phyloP scores from a whole-genome alignment of 352 stramenopile species.

The Pythium rishiriense region DNA sequence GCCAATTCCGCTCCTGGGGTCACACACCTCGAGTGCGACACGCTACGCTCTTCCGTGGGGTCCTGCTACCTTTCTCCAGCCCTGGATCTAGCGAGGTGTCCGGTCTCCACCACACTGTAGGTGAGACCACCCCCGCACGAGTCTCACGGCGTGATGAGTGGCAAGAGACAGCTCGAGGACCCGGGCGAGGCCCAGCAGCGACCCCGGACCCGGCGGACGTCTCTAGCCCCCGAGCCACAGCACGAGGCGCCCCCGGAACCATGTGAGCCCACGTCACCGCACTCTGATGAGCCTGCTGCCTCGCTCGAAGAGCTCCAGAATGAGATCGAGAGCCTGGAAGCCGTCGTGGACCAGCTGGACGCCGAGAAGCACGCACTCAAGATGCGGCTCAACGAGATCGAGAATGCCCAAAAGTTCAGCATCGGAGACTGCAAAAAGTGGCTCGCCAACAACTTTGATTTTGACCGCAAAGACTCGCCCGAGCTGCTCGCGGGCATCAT shows the following conservation, averaged over 20 bases:
- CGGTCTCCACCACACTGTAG: background rate
- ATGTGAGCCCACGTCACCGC: background rate
- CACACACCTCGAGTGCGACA: slow-evolving; percentile 8
- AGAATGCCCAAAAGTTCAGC: slow-evolving; percentile 43
- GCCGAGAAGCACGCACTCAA: slow-evolving; percentile 51
- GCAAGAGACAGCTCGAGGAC: slow-evolving; percentile 19
- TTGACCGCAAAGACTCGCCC: slow-evolving; percentile 54
- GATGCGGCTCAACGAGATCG: slow-evolving; percentile 44
- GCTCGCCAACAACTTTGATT: slow-evolving; percentile 53
- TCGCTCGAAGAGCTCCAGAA: slow-evolving; percentile 34
- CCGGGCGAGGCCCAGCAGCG: slow-evolving; percentile 2
- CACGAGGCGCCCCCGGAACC: background rate
- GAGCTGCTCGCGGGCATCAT: slow-evolving; percentile 49
- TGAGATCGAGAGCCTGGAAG: slow-evolving; percentile 46
- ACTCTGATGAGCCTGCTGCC: background rate
- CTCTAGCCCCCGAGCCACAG: background rate
- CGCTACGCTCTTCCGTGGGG: too few relatives aligned
- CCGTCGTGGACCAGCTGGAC: slow-evolving; percentile 41
- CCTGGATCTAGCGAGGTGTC: background rate
- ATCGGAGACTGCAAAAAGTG: slow-evolving; percentile 49
- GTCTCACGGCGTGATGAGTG: slow-evolving; percentile 14
- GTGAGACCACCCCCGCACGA: too few relatives aligned
- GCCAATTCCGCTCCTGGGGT: background rate
- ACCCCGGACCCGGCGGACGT: background rate
- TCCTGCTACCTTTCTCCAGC: background rate